A percentile compares a stretch with the other conserved stretches of the same genome.
Evolutionary conservation across 257 asterid species (phyloP).

Genomic region (Avicennia marina): DNA sequence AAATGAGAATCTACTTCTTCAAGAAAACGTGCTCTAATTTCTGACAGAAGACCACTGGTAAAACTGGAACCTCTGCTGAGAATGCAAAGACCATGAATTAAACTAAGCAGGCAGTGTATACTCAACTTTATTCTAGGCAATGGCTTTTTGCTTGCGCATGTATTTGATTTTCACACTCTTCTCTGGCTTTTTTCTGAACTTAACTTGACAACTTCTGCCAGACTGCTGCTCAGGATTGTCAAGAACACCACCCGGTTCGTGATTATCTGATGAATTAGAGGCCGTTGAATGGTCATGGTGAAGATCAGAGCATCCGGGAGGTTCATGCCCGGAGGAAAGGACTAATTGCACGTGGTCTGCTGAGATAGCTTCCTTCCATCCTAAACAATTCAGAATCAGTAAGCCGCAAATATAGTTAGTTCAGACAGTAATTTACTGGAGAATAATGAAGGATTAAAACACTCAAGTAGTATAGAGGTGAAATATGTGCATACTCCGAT

Average conservation of each 20-base stretch:
- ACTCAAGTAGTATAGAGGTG: not conserved
- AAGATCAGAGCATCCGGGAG: constrained; percentile 26
- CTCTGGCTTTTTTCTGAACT: constrained; percentile 37
- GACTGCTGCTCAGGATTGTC: constrained; percentile 27
- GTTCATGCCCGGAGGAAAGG: constrained; percentile 43
- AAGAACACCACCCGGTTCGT: constrained; percentile 6
- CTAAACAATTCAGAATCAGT: constrained; percentile 33
- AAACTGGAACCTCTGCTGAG: constrained; percentile 50
- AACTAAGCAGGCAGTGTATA: constrained; percentile 33
- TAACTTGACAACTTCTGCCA: constrained; percentile 24
- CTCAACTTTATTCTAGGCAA: constrained; percentile 33
- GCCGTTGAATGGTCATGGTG: constrained; percentile 17
- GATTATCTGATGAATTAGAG: constrained; percentile 26
- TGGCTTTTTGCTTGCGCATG: constrained; percentile 56
- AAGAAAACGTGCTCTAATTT: constrained; percentile 22
- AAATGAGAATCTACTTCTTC: constrained; percentile 14
- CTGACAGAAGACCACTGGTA: constrained; percentile 49
- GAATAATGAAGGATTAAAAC: not conserved
- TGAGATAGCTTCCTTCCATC: constrained; percentile 80
- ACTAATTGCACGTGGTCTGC: constrained; percentile 61
- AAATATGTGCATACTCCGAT: constrained; percentile 46
- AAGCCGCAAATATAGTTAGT: not conserved
- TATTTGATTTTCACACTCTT: constrained; percentile 44
- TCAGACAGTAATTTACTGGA: not conserved
- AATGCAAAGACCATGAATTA: constrained; percentile 18